Evolutionary conservation across 2,329 filamentous ascomycete species (phyloP).

Genomic region (Arthrobotrys iridis): DNA sequence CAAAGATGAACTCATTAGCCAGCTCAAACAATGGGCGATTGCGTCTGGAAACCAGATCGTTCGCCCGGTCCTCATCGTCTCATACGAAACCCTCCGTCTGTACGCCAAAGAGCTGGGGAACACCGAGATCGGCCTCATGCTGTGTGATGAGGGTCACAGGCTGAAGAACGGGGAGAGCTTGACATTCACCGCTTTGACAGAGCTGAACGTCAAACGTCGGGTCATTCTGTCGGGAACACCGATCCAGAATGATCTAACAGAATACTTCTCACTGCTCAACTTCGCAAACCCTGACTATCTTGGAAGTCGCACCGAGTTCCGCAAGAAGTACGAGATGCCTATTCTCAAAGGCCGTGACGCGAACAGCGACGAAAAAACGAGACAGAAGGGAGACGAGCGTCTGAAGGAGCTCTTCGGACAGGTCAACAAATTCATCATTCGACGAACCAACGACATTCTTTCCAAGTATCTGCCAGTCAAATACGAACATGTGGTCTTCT

Average conservation of each 20-base stretch:
- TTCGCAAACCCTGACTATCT: slow-evolving; percentile 95
- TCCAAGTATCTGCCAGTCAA: slow-evolving; percentile 98
- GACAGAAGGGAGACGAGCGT: slow-evolving; percentile 82
- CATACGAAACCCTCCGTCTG: slow-evolving; percentile 91
- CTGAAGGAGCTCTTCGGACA: slow-evolving; percentile 80
- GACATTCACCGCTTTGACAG: slow-evolving; percentile 90
- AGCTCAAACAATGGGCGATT: slow-evolving; percentile 94
- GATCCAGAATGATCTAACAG: slow-evolving; percentile 97
- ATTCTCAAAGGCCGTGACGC: slow-evolving; percentile 93
- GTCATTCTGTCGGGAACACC: slow-evolving; percentile 97
- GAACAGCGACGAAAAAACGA: slow-evolving; percentile 82
- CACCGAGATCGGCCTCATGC: slow-evolving; percentile 87
- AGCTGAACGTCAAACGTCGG: slow-evolving; percentile 85
- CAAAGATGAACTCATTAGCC: slow-evolving; percentile 89
- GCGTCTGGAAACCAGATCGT: slow-evolving; percentile 88
- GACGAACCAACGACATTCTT: slow-evolving; percentile 94
- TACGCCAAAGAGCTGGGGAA: slow-evolving; percentile 91
- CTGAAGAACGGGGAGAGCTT: slow-evolving; percentile 96
- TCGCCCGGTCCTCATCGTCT: slow-evolving; percentile 93
- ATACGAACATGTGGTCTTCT: slow-evolving; percentile 99
- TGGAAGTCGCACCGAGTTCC: slow-evolving; percentile 87
- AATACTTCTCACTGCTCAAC: slow-evolving; percentile 95
- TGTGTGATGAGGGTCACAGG: slow-evolving; percentile 96
- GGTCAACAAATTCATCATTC: slow-evolving; percentile 98
- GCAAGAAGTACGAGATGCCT: slow-evolving; percentile 91